These are phyloP conservation scores for Phytophthora tentaculata DNA, from an alignment of 352 stramenopile genomes.

Conservation along the genomic window DNA sequence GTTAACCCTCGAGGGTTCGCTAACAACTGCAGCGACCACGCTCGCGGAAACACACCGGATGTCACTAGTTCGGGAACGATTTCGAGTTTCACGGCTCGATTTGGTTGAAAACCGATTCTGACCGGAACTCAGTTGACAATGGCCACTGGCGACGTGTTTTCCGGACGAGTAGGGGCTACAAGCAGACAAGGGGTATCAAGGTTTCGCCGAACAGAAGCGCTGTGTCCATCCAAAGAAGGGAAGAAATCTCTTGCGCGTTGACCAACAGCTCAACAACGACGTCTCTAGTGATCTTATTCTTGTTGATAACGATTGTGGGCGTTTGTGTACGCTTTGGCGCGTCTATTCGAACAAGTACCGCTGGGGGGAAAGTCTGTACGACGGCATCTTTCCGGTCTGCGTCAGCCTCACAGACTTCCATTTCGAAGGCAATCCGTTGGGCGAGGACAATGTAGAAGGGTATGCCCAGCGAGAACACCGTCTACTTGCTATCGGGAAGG, in stretches of 20 bases:
- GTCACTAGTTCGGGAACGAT: constrained; percentile 10
- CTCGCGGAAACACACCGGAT: not conserved
- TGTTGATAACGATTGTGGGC: not conserved
- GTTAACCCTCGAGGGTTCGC: not conserved
- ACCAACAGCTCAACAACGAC: not conserved
- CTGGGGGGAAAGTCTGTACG: not conserved
- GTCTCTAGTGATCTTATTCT: not conserved
- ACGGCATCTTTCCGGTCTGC: constrained; percentile 1
- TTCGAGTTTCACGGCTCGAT: not conserved
- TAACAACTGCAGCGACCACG: constrained; percentile 6
- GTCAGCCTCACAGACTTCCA: constrained; percentile 11
- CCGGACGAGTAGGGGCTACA: not conserved
- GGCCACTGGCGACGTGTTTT: not conserved
- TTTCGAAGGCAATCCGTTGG: not conserved
- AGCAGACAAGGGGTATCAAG: constrained; percentile 6
- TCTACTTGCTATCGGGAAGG: not conserved
- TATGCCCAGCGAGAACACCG: not conserved
- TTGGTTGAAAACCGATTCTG: not conserved
- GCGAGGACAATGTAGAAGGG: not conserved
- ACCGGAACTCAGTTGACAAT: not conserved
- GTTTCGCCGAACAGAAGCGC: not conserved
- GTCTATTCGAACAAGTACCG: not conserved
- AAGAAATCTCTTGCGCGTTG: not conserved
- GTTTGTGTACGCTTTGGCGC: not conserved
- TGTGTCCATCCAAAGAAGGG: constrained; percentile 2